Base-by-base conservation (phyloP, 306 rosid genomes). In the Fagus crenata region DNA sequence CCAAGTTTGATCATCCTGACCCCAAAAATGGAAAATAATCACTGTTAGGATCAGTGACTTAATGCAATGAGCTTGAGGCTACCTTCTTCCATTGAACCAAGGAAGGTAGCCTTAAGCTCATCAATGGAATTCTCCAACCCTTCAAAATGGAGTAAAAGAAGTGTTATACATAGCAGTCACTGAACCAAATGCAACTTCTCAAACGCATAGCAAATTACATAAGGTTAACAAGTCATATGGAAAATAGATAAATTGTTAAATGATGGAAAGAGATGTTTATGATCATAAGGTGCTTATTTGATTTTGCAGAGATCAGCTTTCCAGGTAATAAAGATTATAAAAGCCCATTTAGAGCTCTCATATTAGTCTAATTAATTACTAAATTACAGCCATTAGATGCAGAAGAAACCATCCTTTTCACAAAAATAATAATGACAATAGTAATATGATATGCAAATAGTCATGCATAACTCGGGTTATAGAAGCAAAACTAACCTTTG, bases 401-500 rank as follows among this genome's bases (percentile, higher is more conserved):
- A 15, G 46, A 1, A 36, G 4, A 61, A 7, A 37, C 49, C 71
- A 37, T 65, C 71, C 32, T 65, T 65, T 39, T 18, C 51, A 77
- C 54, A 6, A 9, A 18, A 36, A 85, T 41, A 74, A 74, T 17
- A 15, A 53, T 36, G 51, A 31, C 1, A 54, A 71, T 35, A 40
- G 39, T 46, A 49, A 17, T 70, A 68, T 7, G 18, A 32, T 33
- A 68, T 40, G 51, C 59, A 65, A 53, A 53, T 28, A 18, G 17
- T 35, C 14, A 53, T 2, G 65, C 4, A 32, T 33, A 53, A 67
- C 18, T 65, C 39, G 58, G 49, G 33, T 41, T 22, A 46, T 32
- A 67, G 41, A 15, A 69, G 74, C 59, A 33, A 36, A 63, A 35
- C 71, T 18, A 72, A 90, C 98, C 97, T 95, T 95, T 58, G 97